phyloP scores from a whole-genome alignment of 495 filamentous ascomycete genomes.

The Pseudoneurospora amorphoporcata region DNA sequence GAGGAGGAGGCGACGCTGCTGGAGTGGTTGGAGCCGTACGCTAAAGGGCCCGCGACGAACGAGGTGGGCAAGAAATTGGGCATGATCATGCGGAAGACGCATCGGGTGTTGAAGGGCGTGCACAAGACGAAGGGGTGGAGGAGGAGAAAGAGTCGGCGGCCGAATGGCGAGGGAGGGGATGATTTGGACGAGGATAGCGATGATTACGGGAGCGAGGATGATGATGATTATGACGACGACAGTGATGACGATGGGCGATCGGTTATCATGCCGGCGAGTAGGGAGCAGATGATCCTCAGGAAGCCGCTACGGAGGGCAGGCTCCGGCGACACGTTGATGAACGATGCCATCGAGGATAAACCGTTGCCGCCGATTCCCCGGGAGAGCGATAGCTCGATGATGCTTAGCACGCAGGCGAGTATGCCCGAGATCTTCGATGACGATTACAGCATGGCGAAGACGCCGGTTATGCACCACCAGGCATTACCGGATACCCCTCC shows the following conservation, averaged over 20 bases:
- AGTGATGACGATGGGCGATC: background rate
- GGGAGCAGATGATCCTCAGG: background rate
- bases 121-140: background rate
- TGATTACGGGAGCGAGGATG: background rate
- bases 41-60: background rate
- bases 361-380: background rate
- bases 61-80: background rate
- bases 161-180: background rate
- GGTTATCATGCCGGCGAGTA: background rate
- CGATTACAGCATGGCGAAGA: background rate
- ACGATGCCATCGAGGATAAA: background rate
- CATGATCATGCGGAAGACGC: background rate
- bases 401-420: background rate
- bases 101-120: background rate
- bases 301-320: background rate
- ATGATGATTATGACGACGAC: background rate
- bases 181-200: background rate
- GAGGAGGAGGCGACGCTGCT: background rate
- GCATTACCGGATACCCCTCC: background rate
- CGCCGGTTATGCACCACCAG: background rate
- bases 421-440: background rate
- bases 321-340: background rate
- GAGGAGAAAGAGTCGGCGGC: background rate
- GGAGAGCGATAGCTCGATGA: background rate
- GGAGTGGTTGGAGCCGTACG: background rate